A percentile compares a stretch with the other conserved stretches of the same genome.
Evolutionary conservation across 139 green algal genomes (phyloP).

Genomic region (Closterium sp.): DNA sequence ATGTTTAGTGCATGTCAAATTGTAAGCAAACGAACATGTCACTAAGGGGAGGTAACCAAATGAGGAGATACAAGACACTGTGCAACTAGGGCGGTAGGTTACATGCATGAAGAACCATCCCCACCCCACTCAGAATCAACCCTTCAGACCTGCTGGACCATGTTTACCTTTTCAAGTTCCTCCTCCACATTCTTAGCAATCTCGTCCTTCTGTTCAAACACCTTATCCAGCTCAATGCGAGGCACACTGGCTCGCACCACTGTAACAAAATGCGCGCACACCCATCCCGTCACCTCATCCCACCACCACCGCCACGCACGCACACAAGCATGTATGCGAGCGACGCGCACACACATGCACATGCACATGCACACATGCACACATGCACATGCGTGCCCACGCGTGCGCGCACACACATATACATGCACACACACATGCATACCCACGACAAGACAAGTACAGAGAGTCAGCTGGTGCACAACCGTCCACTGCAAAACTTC

Average conservation of each 20-base stretch:
- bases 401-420: neutral
- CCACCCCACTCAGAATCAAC: no score
- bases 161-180: slow-evolving; percentile 68
- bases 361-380: neutral
- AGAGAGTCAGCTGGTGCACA: neutral
- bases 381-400: neutral
- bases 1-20: no score
- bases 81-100: no score
- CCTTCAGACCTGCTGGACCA: no score
- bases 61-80: no score
- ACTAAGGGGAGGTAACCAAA: no score
- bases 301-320: neutral
- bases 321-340: neutral
- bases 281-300: neutral
- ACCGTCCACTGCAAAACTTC: no score
- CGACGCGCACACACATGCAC: neutral
- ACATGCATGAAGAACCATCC: no score
- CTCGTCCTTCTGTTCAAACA: slow-evolving; percentile 76
- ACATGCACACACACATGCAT: neutral
- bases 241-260: slow-evolving; percentile 73
- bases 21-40: neutral
- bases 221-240: slow-evolving; percentile 63
- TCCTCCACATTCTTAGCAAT: slow-evolving; percentile 77
- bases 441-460: no score
- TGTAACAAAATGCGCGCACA: slow-evolving; percentile 30